Evolutionary conservation across 2,329 filamentous ascomycete genomes (phyloP).

Genomic region (Lecanosticta acicola): DNA sequence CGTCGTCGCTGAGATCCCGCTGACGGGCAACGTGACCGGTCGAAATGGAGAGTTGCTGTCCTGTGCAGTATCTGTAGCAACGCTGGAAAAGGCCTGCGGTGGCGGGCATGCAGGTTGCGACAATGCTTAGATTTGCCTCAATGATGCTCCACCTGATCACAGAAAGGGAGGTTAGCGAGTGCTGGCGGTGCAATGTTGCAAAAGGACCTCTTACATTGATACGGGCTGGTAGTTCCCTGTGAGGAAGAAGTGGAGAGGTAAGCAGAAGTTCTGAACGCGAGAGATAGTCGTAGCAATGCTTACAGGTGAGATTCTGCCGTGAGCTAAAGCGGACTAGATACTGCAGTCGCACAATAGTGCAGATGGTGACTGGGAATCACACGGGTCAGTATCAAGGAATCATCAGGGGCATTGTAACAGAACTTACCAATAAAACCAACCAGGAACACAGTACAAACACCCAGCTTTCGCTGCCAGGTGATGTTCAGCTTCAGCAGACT

Average conservation of each 20-base stretch:
- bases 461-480: constrained; percentile 15
- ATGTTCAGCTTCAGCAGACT: constrained; percentile 17
- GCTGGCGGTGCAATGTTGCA: too few species aligned
- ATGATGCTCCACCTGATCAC: constrained; percentile 15
- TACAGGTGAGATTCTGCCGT: constrained; percentile 11
- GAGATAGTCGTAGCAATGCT: too few species aligned
- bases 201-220: constrained; percentile 6
- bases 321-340: constrained; percentile 10
- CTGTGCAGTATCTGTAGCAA: not conserved
- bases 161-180: too few species aligned
- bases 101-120: constrained; percentile 18
- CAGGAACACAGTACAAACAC: constrained; percentile 14
- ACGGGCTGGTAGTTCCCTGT: constrained; percentile 11
- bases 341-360: constrained; percentile 12
- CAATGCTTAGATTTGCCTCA: constrained; percentile 13
- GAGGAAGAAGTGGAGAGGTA: too few species aligned
- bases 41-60: not conserved
- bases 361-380: constrained; percentile 13
- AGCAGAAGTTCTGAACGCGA: too few species aligned
- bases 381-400: too few species aligned
- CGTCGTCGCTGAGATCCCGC: not conserved
- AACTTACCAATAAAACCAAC: constrained; percentile 9
- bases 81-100: constrained; percentile 10
- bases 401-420: too few species aligned
- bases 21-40: constrained; percentile 3